phyloP scores from a whole-genome alignment of 306 rosid species.

The Phaseolus lunatus region DNA sequence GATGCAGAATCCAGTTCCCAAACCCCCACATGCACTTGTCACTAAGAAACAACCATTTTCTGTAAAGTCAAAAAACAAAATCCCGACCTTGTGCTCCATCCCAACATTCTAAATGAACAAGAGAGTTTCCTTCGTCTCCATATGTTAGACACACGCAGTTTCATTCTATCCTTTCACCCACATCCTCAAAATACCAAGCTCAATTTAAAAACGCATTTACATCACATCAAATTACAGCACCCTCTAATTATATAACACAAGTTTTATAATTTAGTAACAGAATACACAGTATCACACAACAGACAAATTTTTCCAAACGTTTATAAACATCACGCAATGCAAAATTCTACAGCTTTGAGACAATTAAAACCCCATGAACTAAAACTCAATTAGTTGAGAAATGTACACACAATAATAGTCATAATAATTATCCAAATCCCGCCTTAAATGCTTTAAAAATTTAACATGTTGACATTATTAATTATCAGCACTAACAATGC shows the following conservation, averaged over 20 bases:
- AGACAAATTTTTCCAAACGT: background rate
- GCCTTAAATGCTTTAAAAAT: constrained; percentile 23
- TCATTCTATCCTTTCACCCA: background rate
- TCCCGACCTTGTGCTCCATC: background rate
- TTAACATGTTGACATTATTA: background rate
- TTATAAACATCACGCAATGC: background rate
- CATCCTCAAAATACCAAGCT: background rate
- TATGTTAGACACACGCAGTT: background rate
- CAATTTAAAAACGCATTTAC: background rate
- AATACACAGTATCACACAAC: background rate
- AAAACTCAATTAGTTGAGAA: constrained; percentile 23
- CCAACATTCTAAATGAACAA: background rate
- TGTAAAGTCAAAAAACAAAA: background rate
- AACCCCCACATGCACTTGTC: background rate
- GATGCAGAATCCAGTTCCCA: constrained; percentile 5
- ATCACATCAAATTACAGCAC: background rate
- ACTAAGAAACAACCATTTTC: background rate
- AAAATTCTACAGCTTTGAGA: background rate
- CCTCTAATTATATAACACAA: background rate
- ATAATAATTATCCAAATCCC: background rate
- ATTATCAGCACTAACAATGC: background rate
- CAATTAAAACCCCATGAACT: constrained; percentile 8
- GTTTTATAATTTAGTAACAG: background rate
- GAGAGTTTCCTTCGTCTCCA: background rate
- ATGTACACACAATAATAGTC: background rate